phyloP scores from a whole-genome alignment of 805 yeast genomes.

The Pichia gijzeniarum region DNA sequence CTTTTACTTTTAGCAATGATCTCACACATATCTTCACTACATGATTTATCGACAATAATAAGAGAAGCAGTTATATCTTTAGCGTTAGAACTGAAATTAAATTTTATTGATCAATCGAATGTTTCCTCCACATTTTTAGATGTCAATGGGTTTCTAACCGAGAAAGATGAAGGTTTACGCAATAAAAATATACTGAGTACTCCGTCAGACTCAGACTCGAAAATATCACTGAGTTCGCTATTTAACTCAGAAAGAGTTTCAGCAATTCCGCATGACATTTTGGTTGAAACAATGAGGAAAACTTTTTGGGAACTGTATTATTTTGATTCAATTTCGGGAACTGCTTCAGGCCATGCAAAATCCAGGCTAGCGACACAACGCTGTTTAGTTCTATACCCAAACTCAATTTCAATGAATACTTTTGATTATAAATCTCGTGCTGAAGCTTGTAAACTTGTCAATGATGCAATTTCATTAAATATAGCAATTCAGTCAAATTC shows the following conservation, averaged over 20 bases:
- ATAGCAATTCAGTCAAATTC: constrained; percentile 37
- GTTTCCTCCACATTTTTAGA: constrained; percentile 27
- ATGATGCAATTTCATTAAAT: constrained; percentile 43
- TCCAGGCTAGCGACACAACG: constrained; percentile 34
- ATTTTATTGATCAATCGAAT: constrained; percentile 32
- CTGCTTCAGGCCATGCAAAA: constrained; percentile 43
- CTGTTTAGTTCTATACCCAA: constrained; percentile 36
- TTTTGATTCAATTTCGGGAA: constrained; percentile 46
- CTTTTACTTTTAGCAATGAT: constrained; percentile 36
- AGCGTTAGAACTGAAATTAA: constrained; percentile 32
- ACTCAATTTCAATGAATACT: constrained; percentile 26
- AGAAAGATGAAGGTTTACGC: constrained; percentile 3
- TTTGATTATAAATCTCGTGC: constrained; percentile 46
- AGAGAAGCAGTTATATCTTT: constrained; percentile 38
- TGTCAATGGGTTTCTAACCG: constrained; percentile 29
- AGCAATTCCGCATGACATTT: constrained; percentile 18
- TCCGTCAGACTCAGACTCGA: constrained; percentile 20
- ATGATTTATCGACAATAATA: constrained; percentile 37
- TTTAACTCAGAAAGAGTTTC: constrained; percentile 17
- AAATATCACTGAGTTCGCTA: constrained; percentile 12
- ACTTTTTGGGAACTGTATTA: constrained; percentile 48
- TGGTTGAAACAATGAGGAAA: constrained; percentile 35
- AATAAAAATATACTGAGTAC: constrained; percentile 10
- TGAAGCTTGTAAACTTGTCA: constrained; percentile 41
- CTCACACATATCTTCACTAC: constrained; percentile 47